Conservation (phyloP, 2,329 filamentous ascomycete species). For the Fusarium mangiferae region DNA sequence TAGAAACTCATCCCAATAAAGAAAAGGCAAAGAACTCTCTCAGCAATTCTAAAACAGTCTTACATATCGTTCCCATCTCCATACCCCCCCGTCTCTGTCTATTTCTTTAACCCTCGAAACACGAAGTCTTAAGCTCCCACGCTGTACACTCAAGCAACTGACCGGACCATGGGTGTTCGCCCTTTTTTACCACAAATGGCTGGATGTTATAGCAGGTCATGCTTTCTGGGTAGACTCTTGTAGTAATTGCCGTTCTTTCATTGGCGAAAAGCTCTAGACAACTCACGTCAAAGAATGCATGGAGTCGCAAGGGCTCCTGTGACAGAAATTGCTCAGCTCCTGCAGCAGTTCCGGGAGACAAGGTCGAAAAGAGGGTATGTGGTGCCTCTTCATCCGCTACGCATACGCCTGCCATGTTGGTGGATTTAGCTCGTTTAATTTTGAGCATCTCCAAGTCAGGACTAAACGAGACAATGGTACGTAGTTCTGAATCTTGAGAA, state of each 20-base stretch:
- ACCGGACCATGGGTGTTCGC: not conserved
- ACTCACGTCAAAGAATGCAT: not conserved
- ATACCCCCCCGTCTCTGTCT: fast-evolving
- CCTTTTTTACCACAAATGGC: not conserved
- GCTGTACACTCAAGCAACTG: not conserved
- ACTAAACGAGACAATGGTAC: not conserved
- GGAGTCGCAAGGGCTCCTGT: not conserved
- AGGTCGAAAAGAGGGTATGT: not conserved
- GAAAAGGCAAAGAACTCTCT: not conserved
- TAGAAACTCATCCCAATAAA: too few relatives aligned
- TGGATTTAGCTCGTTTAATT: not conserved
- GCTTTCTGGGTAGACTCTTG: not conserved
- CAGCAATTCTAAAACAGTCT: not conserved
- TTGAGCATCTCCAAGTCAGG: not conserved
- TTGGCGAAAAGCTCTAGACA: not conserved
- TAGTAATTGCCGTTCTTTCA: not conserved
- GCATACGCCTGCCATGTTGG: not conserved
- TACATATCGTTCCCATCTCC: fast-evolving
- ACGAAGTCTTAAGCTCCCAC: not conserved
- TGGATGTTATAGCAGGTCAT: not conserved
- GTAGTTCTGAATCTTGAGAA: not conserved
- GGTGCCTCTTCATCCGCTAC: not conserved
- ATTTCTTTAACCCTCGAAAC: not conserved
- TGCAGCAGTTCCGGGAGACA: not conserved
- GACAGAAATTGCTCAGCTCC: fast-evolving